Evolutionary conservation across 2,329 filamentous ascomycete species (phyloP).

Genomic region (Curvularia spicifera): DNA sequence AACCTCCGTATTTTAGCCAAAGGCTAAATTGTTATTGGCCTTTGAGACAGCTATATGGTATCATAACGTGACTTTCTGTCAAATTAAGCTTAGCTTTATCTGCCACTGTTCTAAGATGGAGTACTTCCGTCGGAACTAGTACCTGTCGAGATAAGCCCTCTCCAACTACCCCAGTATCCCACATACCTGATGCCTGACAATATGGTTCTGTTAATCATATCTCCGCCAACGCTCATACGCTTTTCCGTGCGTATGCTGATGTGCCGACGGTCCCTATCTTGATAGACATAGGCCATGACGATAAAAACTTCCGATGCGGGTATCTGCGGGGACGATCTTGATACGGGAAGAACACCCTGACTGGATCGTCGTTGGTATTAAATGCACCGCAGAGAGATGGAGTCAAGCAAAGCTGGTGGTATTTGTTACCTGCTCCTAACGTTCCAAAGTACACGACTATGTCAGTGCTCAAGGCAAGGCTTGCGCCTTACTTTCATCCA

Average conservation of each 20-base stretch:
- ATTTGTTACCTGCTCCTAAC: not conserved
- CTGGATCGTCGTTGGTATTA: not conserved
- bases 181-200: not conserved
- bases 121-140: constrained; percentile 2
- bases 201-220: not conserved
- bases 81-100: no score
- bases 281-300: not conserved
- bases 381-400: not conserved
- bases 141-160: not conserved
- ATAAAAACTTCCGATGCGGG: not conserved
- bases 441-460: constrained; percentile 17
- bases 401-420: not conserved
- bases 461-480: constrained; percentile 47
- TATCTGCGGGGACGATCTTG: constrained; percentile 3
- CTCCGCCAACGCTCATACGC: not conserved
- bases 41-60: no score
- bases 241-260: not conserved
- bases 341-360: not conserved
- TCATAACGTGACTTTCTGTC: no score
- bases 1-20: no score
- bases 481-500: constrained; percentile 49
- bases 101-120: no score
- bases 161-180: not conserved
- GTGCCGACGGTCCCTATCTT: constrained; percentile 31
- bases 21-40: no score